A percentile compares a stretch with the other conserved stretches of the same genome.
Conservation (phyloP, 352 stramenopile species). For the Aphanomyces cochlioides region DNA sequence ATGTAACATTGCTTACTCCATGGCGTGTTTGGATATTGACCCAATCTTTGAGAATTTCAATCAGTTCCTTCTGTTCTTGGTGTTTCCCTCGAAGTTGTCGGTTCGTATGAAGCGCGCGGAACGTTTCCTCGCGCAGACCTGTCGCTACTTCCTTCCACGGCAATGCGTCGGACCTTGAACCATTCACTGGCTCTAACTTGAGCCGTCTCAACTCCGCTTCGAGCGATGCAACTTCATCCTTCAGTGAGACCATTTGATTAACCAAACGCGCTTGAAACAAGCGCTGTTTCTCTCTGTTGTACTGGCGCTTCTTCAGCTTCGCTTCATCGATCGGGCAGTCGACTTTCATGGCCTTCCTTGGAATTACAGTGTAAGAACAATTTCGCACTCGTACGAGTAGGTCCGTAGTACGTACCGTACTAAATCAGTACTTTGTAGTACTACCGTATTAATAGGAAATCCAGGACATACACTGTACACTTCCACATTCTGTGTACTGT, state of each 20-base stretch:
- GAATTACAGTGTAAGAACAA: too few species aligned
- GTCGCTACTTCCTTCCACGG: constrained; percentile 22
- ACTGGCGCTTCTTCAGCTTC: constrained; percentile 16
- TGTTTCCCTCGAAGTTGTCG: constrained; percentile 2
- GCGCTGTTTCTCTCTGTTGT: constrained; percentile 24
- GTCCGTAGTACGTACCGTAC: too few species aligned
- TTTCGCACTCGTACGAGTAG: too few species aligned
- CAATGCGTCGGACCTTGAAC: constrained; percentile 3
- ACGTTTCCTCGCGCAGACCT: constrained; percentile 7
- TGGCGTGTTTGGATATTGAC: constrained; percentile 10
- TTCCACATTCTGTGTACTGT: too few species aligned
- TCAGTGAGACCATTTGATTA: constrained; percentile 8
- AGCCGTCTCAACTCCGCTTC: constrained; percentile 6
- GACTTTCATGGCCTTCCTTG: too few species aligned
- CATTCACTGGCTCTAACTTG: not conserved
- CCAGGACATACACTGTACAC: too few species aligned
- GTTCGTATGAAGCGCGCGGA: not conserved
- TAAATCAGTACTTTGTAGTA: too few species aligned
- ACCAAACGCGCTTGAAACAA: constrained; percentile 18
- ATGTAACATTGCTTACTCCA: not conserved
- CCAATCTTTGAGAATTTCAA: not conserved
- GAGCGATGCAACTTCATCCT: constrained; percentile 4
- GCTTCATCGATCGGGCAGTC: not conserved
- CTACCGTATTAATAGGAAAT: too few species aligned
- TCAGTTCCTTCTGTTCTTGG: not conserved